A percentile compares a stretch with the other conserved stretches of the same genome.
phyloP scores from a whole-genome alignment of 2,329 filamentous ascomycete genomes.

The Nectriaceae sp. region DNA sequence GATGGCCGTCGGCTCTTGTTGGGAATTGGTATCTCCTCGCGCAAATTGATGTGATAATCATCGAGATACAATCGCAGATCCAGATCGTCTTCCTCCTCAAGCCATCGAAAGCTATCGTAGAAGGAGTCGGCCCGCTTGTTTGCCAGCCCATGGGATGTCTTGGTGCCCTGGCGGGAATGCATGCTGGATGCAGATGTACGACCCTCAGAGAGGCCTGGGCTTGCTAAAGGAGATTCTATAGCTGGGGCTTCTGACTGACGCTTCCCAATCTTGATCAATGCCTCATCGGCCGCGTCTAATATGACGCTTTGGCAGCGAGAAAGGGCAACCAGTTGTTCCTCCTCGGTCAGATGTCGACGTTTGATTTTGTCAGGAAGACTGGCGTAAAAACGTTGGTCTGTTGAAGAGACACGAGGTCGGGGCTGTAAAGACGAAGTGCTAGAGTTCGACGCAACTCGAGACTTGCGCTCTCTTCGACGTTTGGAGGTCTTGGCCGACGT shows the following conservation, averaged over 20 bases:
- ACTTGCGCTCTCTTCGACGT: slow-evolving; percentile 18
- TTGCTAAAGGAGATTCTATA: slow-evolving; percentile 23
- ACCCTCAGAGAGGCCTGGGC: slow-evolving; percentile 22
- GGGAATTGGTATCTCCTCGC: slow-evolving; percentile 48
- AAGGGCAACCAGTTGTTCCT: slow-evolving; percentile 66
- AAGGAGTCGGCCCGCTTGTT: slow-evolving; percentile 52
- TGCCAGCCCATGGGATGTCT: slow-evolving; percentile 15
- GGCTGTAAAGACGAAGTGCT: slow-evolving; percentile 14
- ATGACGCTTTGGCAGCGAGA: slow-evolving; percentile 40
- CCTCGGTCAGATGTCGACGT: slow-evolving; percentile 67
- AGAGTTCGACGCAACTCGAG: slow-evolving; percentile 19
- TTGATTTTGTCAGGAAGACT: slow-evolving; percentile 73
- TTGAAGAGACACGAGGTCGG: slow-evolving; percentile 44
- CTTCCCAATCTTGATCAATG: slow-evolving; percentile 27
- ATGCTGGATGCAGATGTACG: slow-evolving; percentile 27
- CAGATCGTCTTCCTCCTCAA: slow-evolving; percentile 72
- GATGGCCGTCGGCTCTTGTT: slow-evolving; percentile 56
- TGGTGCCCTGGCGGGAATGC: slow-evolving; percentile 22
- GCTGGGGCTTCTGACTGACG: slow-evolving; percentile 24
- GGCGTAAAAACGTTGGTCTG: slow-evolving; percentile 68
- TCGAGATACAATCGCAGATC: slow-evolving; percentile 68
- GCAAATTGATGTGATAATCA: slow-evolving; percentile 68
- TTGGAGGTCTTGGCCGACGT: slow-evolving; percentile 14
- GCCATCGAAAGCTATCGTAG: slow-evolving; percentile 71
- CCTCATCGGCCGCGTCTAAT: slow-evolving; percentile 29